Conservation (phyloP, 192 early-diverging fungal genomes). For the Borealophlyctis nickersoniae region DNA sequence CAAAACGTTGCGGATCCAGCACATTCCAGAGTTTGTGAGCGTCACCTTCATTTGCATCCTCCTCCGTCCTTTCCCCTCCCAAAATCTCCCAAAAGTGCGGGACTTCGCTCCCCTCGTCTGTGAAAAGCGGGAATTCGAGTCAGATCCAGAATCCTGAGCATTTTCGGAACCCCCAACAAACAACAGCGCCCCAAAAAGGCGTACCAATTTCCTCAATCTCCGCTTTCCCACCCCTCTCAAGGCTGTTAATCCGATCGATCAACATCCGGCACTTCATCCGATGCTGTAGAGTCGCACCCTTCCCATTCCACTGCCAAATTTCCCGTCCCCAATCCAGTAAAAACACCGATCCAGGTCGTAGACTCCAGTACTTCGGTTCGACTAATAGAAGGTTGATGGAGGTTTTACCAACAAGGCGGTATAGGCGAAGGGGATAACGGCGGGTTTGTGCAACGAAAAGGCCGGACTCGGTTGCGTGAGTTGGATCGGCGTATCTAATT, state of each 20-base stretch:
- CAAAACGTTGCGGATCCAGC: neutral
- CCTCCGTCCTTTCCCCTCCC: slow-evolving; percentile 20
- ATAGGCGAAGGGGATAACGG: slow-evolving; percentile 33
- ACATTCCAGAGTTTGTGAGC: too few species aligned
- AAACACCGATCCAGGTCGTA: slow-evolving; percentile 32
- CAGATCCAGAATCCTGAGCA: too few species aligned
- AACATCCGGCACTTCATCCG: slow-evolving; percentile 44
- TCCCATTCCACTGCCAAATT: slow-evolving; percentile 51
- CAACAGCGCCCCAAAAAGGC: slow-evolving; percentile 8
- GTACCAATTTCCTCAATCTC: slow-evolving; percentile 32
- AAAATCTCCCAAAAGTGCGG: slow-evolving; percentile 30
- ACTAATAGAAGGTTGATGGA: slow-evolving; percentile 32
- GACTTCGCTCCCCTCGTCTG: slow-evolving; percentile 30
- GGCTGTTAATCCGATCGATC: slow-evolving; percentile 27
- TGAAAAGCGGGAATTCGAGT: too few species aligned
- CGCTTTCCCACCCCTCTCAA: slow-evolving; percentile 37
- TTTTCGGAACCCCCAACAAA: too few species aligned
- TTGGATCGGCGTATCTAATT: slow-evolving; percentile 24
- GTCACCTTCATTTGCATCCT: neutral
- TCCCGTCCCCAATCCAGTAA: slow-evolving; percentile 42
- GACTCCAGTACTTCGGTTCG: slow-evolving; percentile 17
- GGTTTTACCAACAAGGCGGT: slow-evolving; percentile 31
- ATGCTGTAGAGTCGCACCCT: slow-evolving; percentile 12
- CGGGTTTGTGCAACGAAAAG: slow-evolving; percentile 40
- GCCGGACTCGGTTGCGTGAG: slow-evolving; percentile 33